A percentile compares a stretch with the other conserved stretches of the same genome.
These are phyloP conservation scores for Fusarium incarnatum DNA, from an alignment of 2,329 filamentous ascomycete genomes.

Conservation along the genomic window DNA sequence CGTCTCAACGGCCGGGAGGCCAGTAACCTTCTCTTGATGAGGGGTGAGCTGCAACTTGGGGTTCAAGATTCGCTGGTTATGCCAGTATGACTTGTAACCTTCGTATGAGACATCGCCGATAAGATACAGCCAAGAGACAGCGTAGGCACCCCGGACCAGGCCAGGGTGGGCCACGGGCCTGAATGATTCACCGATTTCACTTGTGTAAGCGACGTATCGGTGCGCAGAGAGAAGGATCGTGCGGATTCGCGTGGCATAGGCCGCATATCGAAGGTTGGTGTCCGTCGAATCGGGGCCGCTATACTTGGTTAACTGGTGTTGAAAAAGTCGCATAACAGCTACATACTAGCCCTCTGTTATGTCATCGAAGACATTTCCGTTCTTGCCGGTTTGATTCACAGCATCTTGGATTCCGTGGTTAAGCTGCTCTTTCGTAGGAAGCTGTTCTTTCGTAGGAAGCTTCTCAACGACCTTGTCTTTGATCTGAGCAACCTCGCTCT, in stretches of 20 bases:
- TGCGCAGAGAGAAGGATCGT: conserved; percentile 92
- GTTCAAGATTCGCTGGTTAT: conserved; percentile 81
- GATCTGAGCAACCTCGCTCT: conserved; percentile 38
- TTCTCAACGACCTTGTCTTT: conserved; percentile 58
- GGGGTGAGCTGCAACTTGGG: conserved; percentile 70
- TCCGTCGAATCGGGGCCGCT: conserved; percentile 80
- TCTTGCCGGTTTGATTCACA: conserved; percentile 66
- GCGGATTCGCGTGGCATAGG: conserved; percentile 85
- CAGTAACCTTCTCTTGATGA: conserved; percentile 61
- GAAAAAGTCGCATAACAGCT: conserved; percentile 14
- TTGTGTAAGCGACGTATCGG: conserved; percentile 96
- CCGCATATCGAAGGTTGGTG: conserved; percentile 87
- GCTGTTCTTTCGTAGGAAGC: conserved; percentile 61
- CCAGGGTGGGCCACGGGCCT: conserved; percentile 89
- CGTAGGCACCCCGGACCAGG: conserved; percentile 86
- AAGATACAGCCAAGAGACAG: conserved; percentile 91
- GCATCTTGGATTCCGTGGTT: conserved; percentile 67
- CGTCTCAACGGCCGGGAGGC: conserved; percentile 53
- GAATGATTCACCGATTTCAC: conserved; percentile 96
- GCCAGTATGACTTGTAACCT: conserved; percentile 93
- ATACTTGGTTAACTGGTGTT: conserved; percentile 25
- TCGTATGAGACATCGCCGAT: conserved; percentile 91
- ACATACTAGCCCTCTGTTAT: conserved; percentile 83
- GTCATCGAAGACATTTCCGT: conserved; percentile 82
- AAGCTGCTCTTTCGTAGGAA: conserved; percentile 63